Percentiles rank a stretch among this genome's conserved stretches.
These are phyloP conservation scores for Starmerella sp. DNA, from an alignment of 805 yeast species.

Conservation along the genomic window DNA sequence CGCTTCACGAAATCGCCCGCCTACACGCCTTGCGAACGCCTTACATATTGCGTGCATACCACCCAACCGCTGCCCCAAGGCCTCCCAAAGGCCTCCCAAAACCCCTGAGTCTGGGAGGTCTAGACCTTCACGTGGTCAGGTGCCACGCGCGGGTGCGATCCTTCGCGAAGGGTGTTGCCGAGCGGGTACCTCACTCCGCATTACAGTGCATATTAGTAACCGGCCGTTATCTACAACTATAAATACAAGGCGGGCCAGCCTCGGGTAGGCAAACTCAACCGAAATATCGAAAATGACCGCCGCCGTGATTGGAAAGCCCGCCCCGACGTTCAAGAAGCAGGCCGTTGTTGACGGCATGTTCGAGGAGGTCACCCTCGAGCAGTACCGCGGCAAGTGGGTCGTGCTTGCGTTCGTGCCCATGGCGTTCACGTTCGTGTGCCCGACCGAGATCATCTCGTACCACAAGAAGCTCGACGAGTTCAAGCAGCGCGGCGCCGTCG, in stretches of 20 bases:
- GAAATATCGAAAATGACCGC: slow-evolving; percentile 54
- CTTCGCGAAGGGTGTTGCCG: background rate
- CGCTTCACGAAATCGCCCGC: too few species aligned
- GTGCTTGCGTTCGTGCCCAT: slow-evolving; percentile 92
- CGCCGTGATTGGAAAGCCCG: slow-evolving; percentile 74
- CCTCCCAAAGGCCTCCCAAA: too few species aligned
- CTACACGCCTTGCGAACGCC: too few species aligned
- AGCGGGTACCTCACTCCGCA: background rate
- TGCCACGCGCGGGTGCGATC: background rate
- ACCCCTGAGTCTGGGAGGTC: background rate
- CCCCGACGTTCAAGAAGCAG: slow-evolving; percentile 90
- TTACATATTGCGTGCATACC: too few species aligned
- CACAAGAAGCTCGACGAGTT: slow-evolving; percentile 89
- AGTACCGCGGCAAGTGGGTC: slow-evolving; percentile 97
- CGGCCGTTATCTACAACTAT: background rate
- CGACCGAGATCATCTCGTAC: slow-evolving; percentile 98
- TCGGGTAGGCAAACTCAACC: background rate
- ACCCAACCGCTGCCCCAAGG: too few species aligned
- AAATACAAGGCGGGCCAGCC: background rate
- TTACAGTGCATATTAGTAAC: background rate
- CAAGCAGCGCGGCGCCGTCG: slow-evolving; percentile 73
- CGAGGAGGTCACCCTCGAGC: slow-evolving; percentile 88
- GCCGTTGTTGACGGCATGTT: slow-evolving; percentile 95
- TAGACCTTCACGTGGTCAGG: background rate
- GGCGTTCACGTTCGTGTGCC: slow-evolving; percentile 99